Base-by-base conservation (phyloP, 352 stramenopile species). In the Plasmopara muralis region DNA sequence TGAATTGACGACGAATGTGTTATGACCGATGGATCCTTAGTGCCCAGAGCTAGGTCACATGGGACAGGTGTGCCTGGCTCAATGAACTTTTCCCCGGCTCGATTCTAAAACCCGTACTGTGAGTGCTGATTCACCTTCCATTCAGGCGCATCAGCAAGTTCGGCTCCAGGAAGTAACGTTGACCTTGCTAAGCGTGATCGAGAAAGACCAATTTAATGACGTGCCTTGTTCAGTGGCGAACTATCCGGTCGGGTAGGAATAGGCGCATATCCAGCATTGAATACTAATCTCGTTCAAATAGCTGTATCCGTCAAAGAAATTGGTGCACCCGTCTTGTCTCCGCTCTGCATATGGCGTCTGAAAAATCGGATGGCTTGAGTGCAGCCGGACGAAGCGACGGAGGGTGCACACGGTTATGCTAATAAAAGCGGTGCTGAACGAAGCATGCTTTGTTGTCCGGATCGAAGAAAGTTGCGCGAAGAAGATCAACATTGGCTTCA, bases 81-180 rank as follows among this genome's bases (percentile, higher is more conserved):
- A 6, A 44, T 29, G 9, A 44, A 44, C 39, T 44, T 44, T 6
- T 9, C 15, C 9, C 16, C 15, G 8, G n/a, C 28, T 2, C 39
- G 5, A 15, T 29, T 29, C n/a, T 30, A n/a, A n/a, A 44, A n/a
- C 2, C 15, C 39, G 28, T 44, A 29, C 15, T 44, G 15, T 25
- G 39, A 44, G 15, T 44, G 10, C 15, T 44, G 39, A 0, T 14
- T n/a, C 15, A 44, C 39, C 39, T 44, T 44, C 39, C 39, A 44
- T n/a, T 29, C 39, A 9, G 39, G 39, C 14, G 39, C 39, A 30
- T 44, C 39, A 44, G 39, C 16, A 10, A n/a, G 16, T 9, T 30
- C 25, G 6, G 16, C 10, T 13, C 39, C 39, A 14, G 39, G 39
- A 6, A 44, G 20, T 20, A 44, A 7, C 4, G 39, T 44, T 0